phyloP scores from a whole-genome alignment of 306 rosid species.

The Albizia julibrissin region DNA sequence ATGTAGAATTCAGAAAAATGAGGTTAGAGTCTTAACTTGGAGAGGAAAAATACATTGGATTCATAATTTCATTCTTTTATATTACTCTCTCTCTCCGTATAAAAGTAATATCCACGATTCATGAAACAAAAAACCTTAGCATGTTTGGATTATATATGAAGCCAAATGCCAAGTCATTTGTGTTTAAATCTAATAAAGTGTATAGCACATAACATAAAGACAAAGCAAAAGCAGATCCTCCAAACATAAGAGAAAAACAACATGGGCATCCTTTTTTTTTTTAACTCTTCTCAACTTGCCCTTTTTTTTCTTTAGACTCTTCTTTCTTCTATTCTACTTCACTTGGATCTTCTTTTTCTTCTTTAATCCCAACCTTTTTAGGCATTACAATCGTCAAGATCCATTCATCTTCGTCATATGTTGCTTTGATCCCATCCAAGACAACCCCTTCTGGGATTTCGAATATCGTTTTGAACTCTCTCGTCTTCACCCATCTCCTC shows the following conservation, averaged over 20 bases:
- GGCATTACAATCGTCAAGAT: constrained; percentile 59
- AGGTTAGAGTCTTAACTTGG: too few relatives aligned
- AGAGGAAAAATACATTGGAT: too few relatives aligned
- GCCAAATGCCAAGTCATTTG: constrained; percentile 14
- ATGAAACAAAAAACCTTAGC: not conserved
- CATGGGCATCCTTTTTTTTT: constrained; percentile 45
- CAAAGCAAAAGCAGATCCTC: constrained; percentile 46
- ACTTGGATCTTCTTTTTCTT: not conserved
- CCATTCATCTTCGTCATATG: constrained; percentile 47
- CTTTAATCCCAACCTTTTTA: constrained; percentile 41
- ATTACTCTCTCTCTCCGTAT: too few relatives aligned
- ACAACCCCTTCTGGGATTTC: constrained; percentile 54
- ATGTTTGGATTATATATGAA: not conserved
- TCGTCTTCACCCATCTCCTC: constrained; percentile 37
- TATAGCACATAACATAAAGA: constrained; percentile 38
- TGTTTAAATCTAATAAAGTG: constrained; percentile 33
- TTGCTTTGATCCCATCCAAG: constrained; percentile 68
- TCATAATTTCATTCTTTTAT: too few relatives aligned
- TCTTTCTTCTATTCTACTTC: constrained; percentile 6
- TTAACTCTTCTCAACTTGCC: constrained; percentile 15
- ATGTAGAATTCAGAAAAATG: too few relatives aligned
- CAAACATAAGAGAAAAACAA: constrained; percentile 41
- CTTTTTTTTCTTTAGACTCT: not conserved
- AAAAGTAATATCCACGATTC: too few relatives aligned
- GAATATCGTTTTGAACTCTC: constrained; percentile 57